Base-by-base conservation (phyloP, 306 rosid genomes). In the Quercus glauca region DNA sequence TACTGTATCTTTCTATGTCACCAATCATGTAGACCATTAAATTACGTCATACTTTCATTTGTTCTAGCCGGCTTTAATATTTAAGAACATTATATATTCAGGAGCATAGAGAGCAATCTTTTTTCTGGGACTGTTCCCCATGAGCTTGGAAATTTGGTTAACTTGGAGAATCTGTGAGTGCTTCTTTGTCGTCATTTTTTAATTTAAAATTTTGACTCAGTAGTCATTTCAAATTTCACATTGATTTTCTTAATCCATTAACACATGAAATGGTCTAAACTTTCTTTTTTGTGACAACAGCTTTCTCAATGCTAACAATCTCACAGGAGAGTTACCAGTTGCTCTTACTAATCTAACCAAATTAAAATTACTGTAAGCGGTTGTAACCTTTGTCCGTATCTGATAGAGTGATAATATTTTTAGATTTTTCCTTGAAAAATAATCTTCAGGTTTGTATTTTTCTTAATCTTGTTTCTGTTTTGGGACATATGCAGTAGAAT, bases 301-400 rank as follows among this genome's bases (percentile, higher is more conserved):
- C 31, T 21, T 28, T 41, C 78, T 82, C 7, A 77, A 12, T 29
- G 43, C 82, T 20, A 82, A 82, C 57, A 77, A 73, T 71, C 18
- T 73, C 76, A 73, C 85, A 1, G 85, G 87, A 13, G 26, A 59
- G 68, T 81, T 84, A 57, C 84, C 82, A 8, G 3, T 0, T 0
- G 14, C 61, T 55, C 69, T 76, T 45, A 45, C 74, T 33, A 33
- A 73, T 1, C 5, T 72, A 5, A 73, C 76, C 31, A 84, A 80
- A 19, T 52, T 84, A 69, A 23, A 0, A 2, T 5, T 0, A 25
- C 76, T 84, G 87, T 84, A 69, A 14, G 87, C 31, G 18, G 18
- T 31, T 33, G 11, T 2, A 1, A 4, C 9, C 0, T n/a, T n/a
- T 65, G n/a, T 25, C 14, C 4, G 2, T 12, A 2, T 7, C 55